Evolutionary conservation across 495 filamentous ascomycete species (phyloP), one percentile per base, ranked within the genome.

Genomic region (Paragyromitra xinjiangensis): DNA sequence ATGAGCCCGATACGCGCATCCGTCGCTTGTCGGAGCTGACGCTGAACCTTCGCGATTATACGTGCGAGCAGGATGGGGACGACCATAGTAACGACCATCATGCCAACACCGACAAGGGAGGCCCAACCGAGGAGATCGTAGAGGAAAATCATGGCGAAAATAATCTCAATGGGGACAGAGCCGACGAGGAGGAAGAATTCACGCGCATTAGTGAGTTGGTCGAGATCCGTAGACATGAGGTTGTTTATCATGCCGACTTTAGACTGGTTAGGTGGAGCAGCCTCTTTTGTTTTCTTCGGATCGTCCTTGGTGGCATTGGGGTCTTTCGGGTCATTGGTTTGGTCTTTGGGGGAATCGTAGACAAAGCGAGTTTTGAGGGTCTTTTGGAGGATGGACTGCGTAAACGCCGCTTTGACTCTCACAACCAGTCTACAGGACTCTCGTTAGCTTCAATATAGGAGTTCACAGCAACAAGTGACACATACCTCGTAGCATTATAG

Each of bases 181-280:
- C 80, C 80, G 11, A 79, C 75, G 29, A 82, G 74, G 19, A 82
- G 40, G 64, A 82, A 82, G 22, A 82, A 82, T n/a, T 82, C 80
- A 7, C 79, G 78, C 16, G 79, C 79, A 22, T 80, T 69, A n/a
- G 78, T 80, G 63, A 81, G 78, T 29, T 81, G 79, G 6, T 80
- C 70, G 29, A 81, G 61, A 42, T 81, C 79, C 1, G 79, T 80
- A 19, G 70, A 76, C 79, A 81, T 81, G 11, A 81, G 65, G 39
- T 81, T 81, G 63, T 81, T 81, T 40, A 81, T 81, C 78, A 80
- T 80, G 34, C 79, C 79, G 8, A 81, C 79, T 72, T 80, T 81
- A 16, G 79, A 81, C 22, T 80, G 70, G 14, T 39, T 71, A 16
- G 62, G 62, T 40, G n/a, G 62, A 14, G 64, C 59, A 19, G 24